phyloP scores from a whole-genome alignment of 148 eudicot genomes.

The Vaccinium vitisidaea region DNA sequence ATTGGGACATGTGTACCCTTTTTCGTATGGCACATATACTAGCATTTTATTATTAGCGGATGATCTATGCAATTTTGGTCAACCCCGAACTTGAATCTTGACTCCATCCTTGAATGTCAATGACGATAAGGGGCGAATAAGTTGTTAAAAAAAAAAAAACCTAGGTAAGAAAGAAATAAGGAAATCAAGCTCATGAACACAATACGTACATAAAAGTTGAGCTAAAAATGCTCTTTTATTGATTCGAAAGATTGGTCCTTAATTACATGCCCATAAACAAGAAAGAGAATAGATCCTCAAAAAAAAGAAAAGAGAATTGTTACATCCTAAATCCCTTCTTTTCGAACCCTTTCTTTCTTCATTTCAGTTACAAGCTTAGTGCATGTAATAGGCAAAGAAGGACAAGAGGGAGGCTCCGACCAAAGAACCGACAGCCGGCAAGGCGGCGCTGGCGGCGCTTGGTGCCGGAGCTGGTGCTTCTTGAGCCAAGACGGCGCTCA shows the following conservation, averaged over 20 bases:
- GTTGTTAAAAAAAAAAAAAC: not conserved
- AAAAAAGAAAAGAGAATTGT: not conserved
- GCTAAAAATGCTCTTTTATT: not conserved
- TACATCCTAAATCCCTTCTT: not conserved
- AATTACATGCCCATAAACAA: not conserved
- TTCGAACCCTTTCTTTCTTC: not conserved
- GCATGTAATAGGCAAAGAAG: slow-evolving; percentile 6
- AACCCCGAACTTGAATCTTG: not conserved
- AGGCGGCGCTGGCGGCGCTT: not conserved
- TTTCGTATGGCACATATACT: not conserved
- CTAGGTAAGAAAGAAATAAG: not conserved
- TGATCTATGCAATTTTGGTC: not conserved
- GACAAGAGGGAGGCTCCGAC: slow-evolving; percentile 4
- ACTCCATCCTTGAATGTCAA: not conserved
- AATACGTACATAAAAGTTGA: not conserved
- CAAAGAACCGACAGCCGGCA: not conserved
- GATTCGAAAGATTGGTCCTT: not conserved
- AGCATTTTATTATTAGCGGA: not conserved
- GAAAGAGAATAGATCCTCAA: not conserved
- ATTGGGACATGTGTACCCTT: not conserved
- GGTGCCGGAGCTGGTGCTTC: slow-evolving; percentile 1
- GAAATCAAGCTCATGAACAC: no score
- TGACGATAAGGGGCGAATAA: no score
- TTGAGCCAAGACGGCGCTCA: not conserved
- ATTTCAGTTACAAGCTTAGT: not conserved